Evolutionary conservation across 2,329 filamentous ascomycete species (phyloP), one percentile per base, ranked within the genome.

Genomic region (Diaporthe nobilis): DNA sequence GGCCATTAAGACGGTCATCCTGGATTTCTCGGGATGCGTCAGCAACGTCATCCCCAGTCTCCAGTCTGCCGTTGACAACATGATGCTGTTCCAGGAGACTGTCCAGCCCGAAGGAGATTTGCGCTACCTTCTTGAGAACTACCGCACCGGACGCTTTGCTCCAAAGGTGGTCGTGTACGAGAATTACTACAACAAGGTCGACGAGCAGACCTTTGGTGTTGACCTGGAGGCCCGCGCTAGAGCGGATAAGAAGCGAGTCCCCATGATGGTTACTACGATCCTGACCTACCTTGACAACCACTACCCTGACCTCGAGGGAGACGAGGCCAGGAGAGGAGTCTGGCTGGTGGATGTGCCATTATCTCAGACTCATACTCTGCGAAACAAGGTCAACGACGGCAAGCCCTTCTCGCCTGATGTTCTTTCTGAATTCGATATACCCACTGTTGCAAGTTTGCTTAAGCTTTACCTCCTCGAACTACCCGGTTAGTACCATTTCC

Each of bases 31-130:
- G 6, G 97, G 97, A 61, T 95, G 96, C 51, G 94, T 99, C 84
- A 96, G 96, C 88, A 99, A 99, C 81, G 96, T 98, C 80, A 98
- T 99, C 78, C 97, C 97, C 25, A 97, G 94, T 81, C 87, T 99
- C 77, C 97, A 98, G 85, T 96, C 96, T 76, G 95, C 96, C 0
- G 95, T 99, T 34, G 97, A 99, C 86, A 95, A 97, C 83, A 98
- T 99, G 96, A 95, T 99, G 92, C 90, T 99, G 63, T 99, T 97
- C 86, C 97, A 99, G 84, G 97, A 99, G 87, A 98, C 97, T 0
- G 94, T 99, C n/a, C 97, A 98, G 84, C 97, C 97, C 8, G 84
- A 92, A 65, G 94, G 95, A 53, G 97, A 99, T 84, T 87, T 99
- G 79, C 91, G 97, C 78, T 99, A 98, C 84, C 90, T 99, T 76